Evolutionary conservation across 129 eudicot species (phyloP).

Genomic region (Ambrosia trifida): DNA sequence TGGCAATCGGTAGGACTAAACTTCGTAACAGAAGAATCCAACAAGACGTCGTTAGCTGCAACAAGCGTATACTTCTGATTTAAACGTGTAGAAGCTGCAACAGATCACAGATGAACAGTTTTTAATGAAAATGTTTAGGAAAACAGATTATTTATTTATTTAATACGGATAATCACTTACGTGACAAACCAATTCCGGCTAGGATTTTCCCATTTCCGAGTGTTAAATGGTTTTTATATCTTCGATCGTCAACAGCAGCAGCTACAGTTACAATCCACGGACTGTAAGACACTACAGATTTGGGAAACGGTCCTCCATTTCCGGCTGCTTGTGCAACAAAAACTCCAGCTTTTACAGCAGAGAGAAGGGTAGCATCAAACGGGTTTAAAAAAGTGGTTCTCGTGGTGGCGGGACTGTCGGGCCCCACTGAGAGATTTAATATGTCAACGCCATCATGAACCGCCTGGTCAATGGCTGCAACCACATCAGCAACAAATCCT

Average conservation of each 20-base stretch:
- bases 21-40: slow-evolving; percentile 71
- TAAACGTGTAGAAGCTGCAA: slow-evolving; percentile 83
- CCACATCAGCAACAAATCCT: slow-evolving; percentile 94
- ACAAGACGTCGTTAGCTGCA: slow-evolving; percentile 81
- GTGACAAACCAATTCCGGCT: slow-evolving; percentile 86
- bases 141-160: not conserved
- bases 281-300: slow-evolving; percentile 85
- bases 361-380: slow-evolving; percentile 89
- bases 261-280: slow-evolving; percentile 96
- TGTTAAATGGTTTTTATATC: slow-evolving; percentile 84
- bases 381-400: slow-evolving; percentile 89
- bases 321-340: slow-evolving; percentile 97
- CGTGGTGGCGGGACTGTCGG: slow-evolving; percentile 93
- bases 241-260: slow-evolving; percentile 95
- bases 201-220: slow-evolving; percentile 81
- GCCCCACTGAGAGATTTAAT: slow-evolving; percentile 88
- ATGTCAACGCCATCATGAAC: slow-evolving; percentile 98
- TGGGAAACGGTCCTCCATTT: slow-evolving; percentile 90
- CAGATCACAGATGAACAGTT: not conserved
- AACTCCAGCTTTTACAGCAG: slow-evolving; percentile 95
- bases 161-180: slow-evolving; percentile 34
- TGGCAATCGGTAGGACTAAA: slow-evolving; percentile 90
- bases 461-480: slow-evolving; percentile 95
- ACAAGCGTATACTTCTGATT: slow-evolving; percentile 70
- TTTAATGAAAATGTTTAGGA: not conserved